Conservation (phyloP, 176 grass and related monocot genomes). For the Zea mays region DNA sequence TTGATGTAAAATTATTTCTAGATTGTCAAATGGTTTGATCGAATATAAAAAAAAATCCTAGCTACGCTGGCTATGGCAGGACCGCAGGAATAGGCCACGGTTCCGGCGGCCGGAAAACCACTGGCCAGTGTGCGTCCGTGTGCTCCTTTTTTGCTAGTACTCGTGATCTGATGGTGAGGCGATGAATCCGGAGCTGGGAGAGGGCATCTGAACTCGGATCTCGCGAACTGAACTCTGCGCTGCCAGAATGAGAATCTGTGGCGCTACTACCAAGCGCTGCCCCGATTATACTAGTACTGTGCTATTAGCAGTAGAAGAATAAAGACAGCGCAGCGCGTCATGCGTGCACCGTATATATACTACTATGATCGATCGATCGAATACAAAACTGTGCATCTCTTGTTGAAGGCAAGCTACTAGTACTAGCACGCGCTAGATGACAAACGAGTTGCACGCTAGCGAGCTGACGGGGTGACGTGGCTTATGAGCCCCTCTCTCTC, state of each 20-base stretch:
- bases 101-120: conserved; percentile 4
- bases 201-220: conserved; percentile 17
- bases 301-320: neutral
- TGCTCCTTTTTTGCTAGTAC: no score
- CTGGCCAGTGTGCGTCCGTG: neutral
- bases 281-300: neutral
- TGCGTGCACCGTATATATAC: neutral
- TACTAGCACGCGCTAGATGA: neutral
- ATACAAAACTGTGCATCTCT: neutral
- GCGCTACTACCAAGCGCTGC: neutral
- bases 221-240: neutral
- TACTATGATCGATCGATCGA: neutral
- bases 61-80: no score
- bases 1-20: no score
- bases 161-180: no score
- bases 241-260: neutral
- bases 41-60: no score
- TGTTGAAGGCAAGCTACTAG: neutral
- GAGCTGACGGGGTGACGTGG: conserved; percentile 23
- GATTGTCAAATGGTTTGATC: no score
- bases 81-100: neutral
- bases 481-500: neutral
- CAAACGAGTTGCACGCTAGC: conserved; percentile 45
- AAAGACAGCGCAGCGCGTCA: neutral
- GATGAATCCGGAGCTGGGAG: neutral